These are phyloP conservation scores for Aciculosporium take DNA, from an alignment of 2,329 filamentous ascomycete genomes.

Conservation along the genomic window DNA sequence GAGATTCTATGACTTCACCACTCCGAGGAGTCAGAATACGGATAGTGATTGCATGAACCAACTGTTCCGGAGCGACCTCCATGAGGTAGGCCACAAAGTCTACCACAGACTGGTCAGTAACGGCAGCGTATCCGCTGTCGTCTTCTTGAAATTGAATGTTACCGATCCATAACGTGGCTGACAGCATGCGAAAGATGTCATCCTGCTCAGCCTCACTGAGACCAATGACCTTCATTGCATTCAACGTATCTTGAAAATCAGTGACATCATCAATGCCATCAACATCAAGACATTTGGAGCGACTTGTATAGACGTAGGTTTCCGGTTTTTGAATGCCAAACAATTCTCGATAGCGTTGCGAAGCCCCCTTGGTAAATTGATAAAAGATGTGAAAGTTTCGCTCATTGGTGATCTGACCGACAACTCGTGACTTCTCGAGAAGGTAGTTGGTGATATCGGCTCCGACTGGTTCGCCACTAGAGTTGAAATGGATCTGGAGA, in stretches of 20 bases:
- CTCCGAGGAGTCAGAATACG: slow-evolving; percentile 62
- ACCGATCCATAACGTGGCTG: slow-evolving; percentile 83
- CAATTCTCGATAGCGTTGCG: slow-evolving; percentile 70
- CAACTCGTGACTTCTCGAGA: slow-evolving; percentile 86
- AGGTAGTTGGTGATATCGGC: slow-evolving; percentile 98
- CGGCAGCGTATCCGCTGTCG: slow-evolving; percentile 73
- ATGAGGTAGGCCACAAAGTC: slow-evolving; percentile 90
- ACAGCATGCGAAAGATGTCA: slow-evolving; percentile 89
- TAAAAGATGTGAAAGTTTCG: slow-evolving; percentile 99
- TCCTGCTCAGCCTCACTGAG: slow-evolving; percentile 81
- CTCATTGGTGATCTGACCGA: slow-evolving; percentile 89
- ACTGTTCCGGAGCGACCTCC: slow-evolving; percentile 66
- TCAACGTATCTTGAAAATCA: slow-evolving; percentile 78
- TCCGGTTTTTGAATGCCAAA: slow-evolving; percentile 87
- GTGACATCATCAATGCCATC: slow-evolving; percentile 83
- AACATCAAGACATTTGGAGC: slow-evolving; percentile 88
- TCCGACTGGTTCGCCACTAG: slow-evolving; percentile 78
- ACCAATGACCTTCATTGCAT: slow-evolving; percentile 92
- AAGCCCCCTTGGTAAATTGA: slow-evolving; percentile 91
- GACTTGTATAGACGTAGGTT: slow-evolving; percentile 85
- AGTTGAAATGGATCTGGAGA: slow-evolving; percentile 90
- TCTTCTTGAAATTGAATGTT: slow-evolving; percentile 88
- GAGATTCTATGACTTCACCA: slow-evolving; percentile 56
- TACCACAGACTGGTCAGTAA: slow-evolving; percentile 78
- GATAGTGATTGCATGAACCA: slow-evolving; percentile 79